These are phyloP conservation scores for Trichoderma sp. DNA, from an alignment of 2,329 filamentous ascomycete genomes.

Conservation along the genomic window DNA sequence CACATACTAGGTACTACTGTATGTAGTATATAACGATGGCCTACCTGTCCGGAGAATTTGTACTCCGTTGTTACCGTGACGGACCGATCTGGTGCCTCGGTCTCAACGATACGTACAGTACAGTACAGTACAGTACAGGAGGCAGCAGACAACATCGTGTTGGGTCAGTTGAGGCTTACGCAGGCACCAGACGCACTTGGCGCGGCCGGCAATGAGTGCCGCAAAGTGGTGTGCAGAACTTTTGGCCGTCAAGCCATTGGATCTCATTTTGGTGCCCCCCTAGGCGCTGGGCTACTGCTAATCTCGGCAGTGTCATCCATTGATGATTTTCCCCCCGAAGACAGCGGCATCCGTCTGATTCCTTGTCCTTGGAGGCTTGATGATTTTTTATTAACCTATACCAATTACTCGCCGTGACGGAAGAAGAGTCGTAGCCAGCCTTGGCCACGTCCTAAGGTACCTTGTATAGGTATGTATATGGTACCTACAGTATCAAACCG, in stretches of 20 bases:
- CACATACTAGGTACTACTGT: too few relatives aligned
- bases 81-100: neutral
- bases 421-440: neutral
- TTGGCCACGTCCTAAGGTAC: too few relatives aligned
- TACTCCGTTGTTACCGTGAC: neutral
- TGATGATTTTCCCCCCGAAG: neutral
- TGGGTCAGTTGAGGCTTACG: neutral
- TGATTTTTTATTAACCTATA: neutral
- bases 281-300: neutral
- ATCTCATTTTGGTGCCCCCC: neutral
- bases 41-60: constrained; percentile 2
- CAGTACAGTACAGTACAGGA: too few relatives aligned
- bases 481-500: neutral
- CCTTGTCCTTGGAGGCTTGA: neutral
- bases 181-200: constrained; percentile 10
- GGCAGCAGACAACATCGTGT: neutral
- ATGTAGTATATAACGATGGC: neutral
- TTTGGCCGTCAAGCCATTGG: neutral
- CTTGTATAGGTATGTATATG: too few relatives aligned
- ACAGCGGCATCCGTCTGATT: neutral
- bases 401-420: neutral
- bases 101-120: too few relatives aligned
- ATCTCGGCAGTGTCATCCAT: constrained; percentile 5
- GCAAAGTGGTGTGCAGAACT: constrained; percentile 7
- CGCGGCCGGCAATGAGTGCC: constrained; percentile 15